phyloP scores from a whole-genome alignment of 73 alveolate genomes.

The Tetrahymena thermophila region DNA sequence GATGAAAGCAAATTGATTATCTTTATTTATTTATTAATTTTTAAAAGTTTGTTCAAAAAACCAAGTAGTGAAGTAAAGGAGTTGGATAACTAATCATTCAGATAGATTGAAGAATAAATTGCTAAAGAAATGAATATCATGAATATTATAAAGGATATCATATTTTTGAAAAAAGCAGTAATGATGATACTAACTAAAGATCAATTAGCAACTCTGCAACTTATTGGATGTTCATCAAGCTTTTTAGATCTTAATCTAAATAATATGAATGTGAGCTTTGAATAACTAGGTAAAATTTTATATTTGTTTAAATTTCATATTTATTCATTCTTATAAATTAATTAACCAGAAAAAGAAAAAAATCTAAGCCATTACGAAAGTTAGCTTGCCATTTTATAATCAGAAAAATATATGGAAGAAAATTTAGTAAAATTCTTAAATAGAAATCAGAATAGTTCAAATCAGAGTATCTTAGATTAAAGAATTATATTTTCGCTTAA shows the following conservation, averaged over 20 bases:
- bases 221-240: not conserved
- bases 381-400: not conserved
- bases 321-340: too few relatives aligned
- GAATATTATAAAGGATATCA: not conserved
- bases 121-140: not conserved
- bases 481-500: too few relatives aligned
- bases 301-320: too few relatives aligned
- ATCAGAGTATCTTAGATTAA: too few relatives aligned
- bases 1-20: too few relatives aligned
- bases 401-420: not conserved
- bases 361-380: not conserved
- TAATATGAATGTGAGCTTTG: not conserved
- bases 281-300: not conserved
- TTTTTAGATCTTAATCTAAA: not conserved
- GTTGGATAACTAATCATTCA: too few relatives aligned
- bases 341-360: not conserved
- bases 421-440: too few relatives aligned
- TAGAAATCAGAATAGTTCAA: not conserved
- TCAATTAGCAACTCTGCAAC: not conserved
- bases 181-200: not conserved
- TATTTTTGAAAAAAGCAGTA: not conserved
- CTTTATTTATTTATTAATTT: too few relatives aligned
- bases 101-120: not conserved
- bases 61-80: too few relatives aligned
- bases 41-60: too few relatives aligned